Evolutionary conservation across 2,329 filamentous ascomycete genomes (phyloP), one percentile per base, ranked within the genome.

Genomic region (Colletotrichum viniferum): DNA sequence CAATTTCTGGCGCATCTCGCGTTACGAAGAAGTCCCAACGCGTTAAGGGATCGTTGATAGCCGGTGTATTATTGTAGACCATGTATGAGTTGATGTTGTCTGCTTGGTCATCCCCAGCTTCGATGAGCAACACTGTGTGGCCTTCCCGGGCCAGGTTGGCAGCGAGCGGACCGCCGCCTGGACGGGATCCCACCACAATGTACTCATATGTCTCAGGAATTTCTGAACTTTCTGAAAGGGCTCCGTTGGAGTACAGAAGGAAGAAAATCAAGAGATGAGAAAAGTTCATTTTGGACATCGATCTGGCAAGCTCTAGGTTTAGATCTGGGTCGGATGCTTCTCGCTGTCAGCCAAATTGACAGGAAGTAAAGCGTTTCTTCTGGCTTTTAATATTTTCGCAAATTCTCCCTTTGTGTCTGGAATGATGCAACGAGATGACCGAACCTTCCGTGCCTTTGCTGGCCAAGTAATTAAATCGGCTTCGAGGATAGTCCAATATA

Each of bases 1-100:
- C 86, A 4, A 34, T 56, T 2, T 82, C 81, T n/a, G 87, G 81
- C 76, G 92, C 86, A 4, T 85, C 82, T 81, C 93, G 91, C 65
- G 88, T 87, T 71, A 93, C 90, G 77, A 88, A 93, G 82, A 90
- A 92, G 82, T 92, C 88, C 91, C 92, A 93, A 12, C 68, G 30
- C 5, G 48, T 18, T 2, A 52, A 6, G 3, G 34, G 24, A 28
- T 21, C 24, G 14, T 71, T 66, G 43, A 60, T 18, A 3, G 69
- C 69, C 12, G 48, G 21, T 8, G 43, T 21, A 8, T 56, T 38
- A 14, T 71, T 71, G 60, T 60, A 60, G 16, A 60, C 56, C 56
- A 60, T 60, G 16, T 60, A 60, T 60, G 26, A 60, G 26, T 60
- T 60, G 12, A 28, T 16, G 26, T 60, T 60, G 5, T 21, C 56